Evolutionary conservation across 768 basidiomycete genomes (phyloP), one percentile per base, ranked within the genome.

Genomic region (Nevesoporus exiguus): DNA sequence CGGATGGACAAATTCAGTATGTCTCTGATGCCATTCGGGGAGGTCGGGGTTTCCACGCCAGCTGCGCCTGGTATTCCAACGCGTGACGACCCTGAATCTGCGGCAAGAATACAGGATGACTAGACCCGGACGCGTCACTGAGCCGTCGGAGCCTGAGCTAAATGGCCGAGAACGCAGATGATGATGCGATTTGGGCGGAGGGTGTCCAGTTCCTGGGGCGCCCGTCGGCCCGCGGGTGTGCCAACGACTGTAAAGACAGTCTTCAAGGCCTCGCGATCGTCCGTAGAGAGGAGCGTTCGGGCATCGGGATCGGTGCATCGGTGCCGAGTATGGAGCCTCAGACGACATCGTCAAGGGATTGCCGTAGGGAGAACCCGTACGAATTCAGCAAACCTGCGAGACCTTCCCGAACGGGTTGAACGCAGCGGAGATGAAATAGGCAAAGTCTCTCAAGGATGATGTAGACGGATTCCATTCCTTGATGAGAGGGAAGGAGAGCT

Each of bases 391-490:
- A 47, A 10, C 36, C 19, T 49, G 51, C 46, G 37, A 48, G 33
- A 17, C 52, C 49, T 65, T 58, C 64, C 67, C 21, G 49, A 64
- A 69, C 3, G 41, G 52, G 62, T 19, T 52, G 48, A 55, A 49
- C 29, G 36, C 27, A 61, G 68, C 66, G 66, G 70, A 71, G 59
- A 71, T 71, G 70, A 72, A 71, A 44, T 31, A 48, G 49, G 36
- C 51, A 54, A 44, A 54, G 53, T 54, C 21, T 30, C 19, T 54
- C 22, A 45, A 29, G 27, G 27, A 29, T n/a, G n/a, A n/a, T n/a
- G n/a, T n/a, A n/a, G 51, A 31, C 27, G 34, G 31, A 34, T 46
- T 63, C 56, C 59, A 67, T 71, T 66, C 52, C 43, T 10, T 60
- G 65, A 48, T 50, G 29, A 19, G 36, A 13, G 13, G 47, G 48